These are phyloP conservation scores for Lyophyllum atratum DNA, from an alignment of 768 basidiomycete genomes.

Conservation along the genomic window DNA sequence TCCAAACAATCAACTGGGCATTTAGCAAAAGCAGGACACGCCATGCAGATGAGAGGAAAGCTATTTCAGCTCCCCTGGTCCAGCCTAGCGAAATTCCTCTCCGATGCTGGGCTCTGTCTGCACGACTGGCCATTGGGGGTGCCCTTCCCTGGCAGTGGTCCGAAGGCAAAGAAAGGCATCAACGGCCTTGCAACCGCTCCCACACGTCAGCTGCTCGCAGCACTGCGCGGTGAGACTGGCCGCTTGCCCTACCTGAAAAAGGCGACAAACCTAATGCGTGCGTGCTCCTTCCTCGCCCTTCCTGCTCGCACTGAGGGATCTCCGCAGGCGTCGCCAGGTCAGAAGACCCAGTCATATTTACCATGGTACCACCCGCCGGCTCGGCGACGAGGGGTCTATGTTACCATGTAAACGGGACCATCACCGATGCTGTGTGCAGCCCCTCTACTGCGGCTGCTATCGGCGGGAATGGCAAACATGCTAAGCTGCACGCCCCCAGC, in stretches of 20 bases:
- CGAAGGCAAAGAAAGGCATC: not conserved
- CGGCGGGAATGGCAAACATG: too few relatives aligned
- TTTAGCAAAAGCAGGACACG: not conserved
- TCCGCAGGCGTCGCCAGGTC: not conserved
- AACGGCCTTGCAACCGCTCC: not conserved
- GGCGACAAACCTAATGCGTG: not conserved
- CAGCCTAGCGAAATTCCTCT: not conserved
- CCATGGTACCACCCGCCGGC: too few relatives aligned
- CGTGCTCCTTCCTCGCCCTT: not conserved
- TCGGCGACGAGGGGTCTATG: not conserved
- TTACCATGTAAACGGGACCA: not conserved
- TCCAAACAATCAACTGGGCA: not conserved
- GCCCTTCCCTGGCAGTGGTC: not conserved
- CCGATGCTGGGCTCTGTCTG: not conserved
- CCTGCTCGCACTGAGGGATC: not conserved
- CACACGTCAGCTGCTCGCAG: not conserved
- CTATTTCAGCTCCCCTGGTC: not conserved
- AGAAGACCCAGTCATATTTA: not conserved
- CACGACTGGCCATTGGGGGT: not conserved
- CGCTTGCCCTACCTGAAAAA: not conserved
- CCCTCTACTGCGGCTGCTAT: too few relatives aligned
- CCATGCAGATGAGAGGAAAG: not conserved
- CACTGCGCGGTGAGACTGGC: not conserved
- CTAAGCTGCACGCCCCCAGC: too few relatives aligned
- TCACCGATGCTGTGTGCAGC: not conserved